phyloP scores from a whole-genome alignment of 805 yeast species.

The Wickerhamomyces sydowiorum region DNA sequence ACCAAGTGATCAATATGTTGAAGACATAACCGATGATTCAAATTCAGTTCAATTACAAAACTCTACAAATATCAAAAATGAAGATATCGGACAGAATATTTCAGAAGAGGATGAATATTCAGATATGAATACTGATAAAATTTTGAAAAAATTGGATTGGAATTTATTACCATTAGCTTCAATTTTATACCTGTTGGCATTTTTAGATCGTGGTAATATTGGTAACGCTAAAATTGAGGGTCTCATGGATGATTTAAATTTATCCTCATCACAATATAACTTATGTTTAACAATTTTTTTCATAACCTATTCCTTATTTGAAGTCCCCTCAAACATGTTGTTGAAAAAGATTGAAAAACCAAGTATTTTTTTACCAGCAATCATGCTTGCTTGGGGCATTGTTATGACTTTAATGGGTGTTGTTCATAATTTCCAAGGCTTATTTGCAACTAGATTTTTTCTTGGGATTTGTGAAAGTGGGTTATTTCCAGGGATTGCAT shows the following conservation, averaged over 20 bases:
- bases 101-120: background rate
- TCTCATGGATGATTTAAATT: conserved; percentile 34
- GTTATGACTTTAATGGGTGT: conserved; percentile 41
- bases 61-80: background rate
- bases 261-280: conserved; percentile 37
- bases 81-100: background rate
- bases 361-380: conserved; percentile 37
- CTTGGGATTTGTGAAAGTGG: conserved; percentile 37
- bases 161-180: conserved; percentile 41
- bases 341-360: conserved; percentile 38
- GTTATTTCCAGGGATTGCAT: conserved; percentile 34
- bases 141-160: conserved; percentile 34
- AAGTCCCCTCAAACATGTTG: conserved; percentile 36
- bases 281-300: conserved; percentile 41
- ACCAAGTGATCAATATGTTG: background rate
- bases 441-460: conserved; percentile 34
- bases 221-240: conserved; percentile 52
- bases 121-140: conserved; percentile 2
- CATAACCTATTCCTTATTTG: conserved; percentile 36
- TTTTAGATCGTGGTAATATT: conserved; percentile 46
- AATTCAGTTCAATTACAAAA: background rate
- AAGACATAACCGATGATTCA: background rate
- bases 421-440: conserved; percentile 21
- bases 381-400: conserved; percentile 39
- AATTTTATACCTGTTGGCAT: conserved; percentile 41